Evolutionary conservation across 345 rosid genomes (phyloP), one percentile per base, ranked within the genome.

Genomic region (Acer campestre): DNA sequence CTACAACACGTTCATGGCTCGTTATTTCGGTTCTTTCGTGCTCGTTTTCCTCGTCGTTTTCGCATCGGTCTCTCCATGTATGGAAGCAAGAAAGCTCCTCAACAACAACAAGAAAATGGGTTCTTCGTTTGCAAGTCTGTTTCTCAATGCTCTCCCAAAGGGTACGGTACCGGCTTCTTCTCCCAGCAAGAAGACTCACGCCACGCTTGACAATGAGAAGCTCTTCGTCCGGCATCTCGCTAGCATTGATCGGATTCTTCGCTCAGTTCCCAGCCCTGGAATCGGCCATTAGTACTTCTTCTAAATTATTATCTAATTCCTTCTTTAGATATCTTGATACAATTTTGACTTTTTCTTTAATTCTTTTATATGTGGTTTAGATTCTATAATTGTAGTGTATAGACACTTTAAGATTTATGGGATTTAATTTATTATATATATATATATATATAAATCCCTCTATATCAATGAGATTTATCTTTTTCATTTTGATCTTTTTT

Each of bases 221-320:
- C 89, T 89, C 81, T 81, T 88, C 11, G 80, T 79, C 7, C 85
- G 93, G 48, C 95, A 89, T 81, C 94, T 95, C 29, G 83, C 83
- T 18, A 35, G 82, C 80, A 79, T 90, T 65, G 89, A 88, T 79
- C 88, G 97, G 83, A 77, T 84, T 76, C 93, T 93, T 18, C 81
- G 68, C 18, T 93, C 98, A 18, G 95, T 93, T 75, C 98, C 98
- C 1, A 93, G 98, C 77, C 97, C 98, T 7, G 97, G 95, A 7
- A 86, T 81, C n/a, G 98, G 97, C 61, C 89, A 93, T 81, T 88
- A 77, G 63, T 61, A 23, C 49, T 20, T 44, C 46, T 35, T 35
- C 42, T 67, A 44, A 38, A 56, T 40, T 10, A 58, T 38, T 10
- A 1, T 23, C 2, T 23, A 46, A 23, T 51, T 51, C 0, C 27